These are phyloP conservation scores for Aspergillus transmontanensis DNA, from an alignment of 2,329 filamentous ascomycete genomes.

Conservation along the genomic window DNA sequence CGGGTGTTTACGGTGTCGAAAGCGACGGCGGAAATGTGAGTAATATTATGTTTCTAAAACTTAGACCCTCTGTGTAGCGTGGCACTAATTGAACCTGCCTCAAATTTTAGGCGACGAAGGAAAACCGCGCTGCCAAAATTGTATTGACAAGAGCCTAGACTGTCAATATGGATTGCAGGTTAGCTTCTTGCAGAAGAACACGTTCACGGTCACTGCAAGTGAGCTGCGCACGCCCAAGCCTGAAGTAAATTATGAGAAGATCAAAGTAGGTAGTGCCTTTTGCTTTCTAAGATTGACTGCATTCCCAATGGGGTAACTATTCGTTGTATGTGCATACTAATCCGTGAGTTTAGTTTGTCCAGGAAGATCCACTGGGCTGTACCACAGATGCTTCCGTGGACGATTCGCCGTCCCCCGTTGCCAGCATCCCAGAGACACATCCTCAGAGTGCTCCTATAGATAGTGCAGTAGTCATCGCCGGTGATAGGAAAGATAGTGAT, in stretches of 20 bases:
- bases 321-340: constrained; percentile 1
- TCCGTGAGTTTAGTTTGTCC: constrained; percentile 25
- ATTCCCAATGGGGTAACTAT: neutral
- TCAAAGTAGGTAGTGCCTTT: constrained; percentile 19
- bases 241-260: constrained; percentile 20
- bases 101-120: constrained; percentile 50
- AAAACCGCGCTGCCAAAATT: constrained; percentile 54
- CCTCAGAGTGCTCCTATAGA: neutral
- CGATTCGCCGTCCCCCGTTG: constrained; percentile 9
- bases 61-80: neutral
- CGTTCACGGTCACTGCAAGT: constrained; percentile 39
- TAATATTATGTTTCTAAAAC: neutral
- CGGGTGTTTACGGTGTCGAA: constrained; percentile 54
- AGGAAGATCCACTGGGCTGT: constrained; percentile 22
- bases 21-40: constrained; percentile 54
- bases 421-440: neutral
- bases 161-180: constrained; percentile 54
- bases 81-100: neutral
- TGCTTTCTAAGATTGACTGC: neutral
- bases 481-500: neutral
- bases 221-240: constrained; percentile 13
- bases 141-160: constrained; percentile 48
- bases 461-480: neutral
- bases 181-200: constrained; percentile 54
- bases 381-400: constrained; percentile 10